Evolutionary conservation across 1,139 yeast genomes (phyloP), one percentile per base, ranked within the genome.

Genomic region (Suhomyces kunorum): DNA sequence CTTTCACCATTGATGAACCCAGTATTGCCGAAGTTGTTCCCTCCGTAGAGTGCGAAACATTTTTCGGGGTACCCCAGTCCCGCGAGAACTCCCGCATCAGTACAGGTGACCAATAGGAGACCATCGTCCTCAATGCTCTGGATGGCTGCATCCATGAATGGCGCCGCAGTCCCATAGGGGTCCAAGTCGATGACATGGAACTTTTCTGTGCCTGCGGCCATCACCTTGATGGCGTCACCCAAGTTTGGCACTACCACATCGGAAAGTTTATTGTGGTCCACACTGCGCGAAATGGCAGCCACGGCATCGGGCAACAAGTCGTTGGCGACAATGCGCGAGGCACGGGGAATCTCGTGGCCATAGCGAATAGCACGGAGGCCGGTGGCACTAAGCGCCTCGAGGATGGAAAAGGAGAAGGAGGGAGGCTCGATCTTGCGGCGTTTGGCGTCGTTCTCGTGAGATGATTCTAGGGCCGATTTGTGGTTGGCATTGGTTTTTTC

Each of bases 111-210:
- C 35, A 90, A 67, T 51, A 92, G 64, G 35, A 92, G 58, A 0
- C 98, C 99, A 36, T 84, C 92, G 50, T 89, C 90, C 38, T 76
- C 78, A 11, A 90, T 76, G 28, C 84, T 71, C 53, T 87, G 95
- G 24, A 92, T 72, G 0, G 98, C 97, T 20, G 92, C 78, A 58
- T 92, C 98, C 28, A 92, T 74, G 58, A 92, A 92, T 5, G 98
- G 98, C 1, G 96, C 80, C 0, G 97, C 98, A 0, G 97, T 85
- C 15, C 99, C 99, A 58, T 92, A 92, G 0, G 99, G 99, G 58
- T 92, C 99, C 42, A 92, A 74, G 63, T 92, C 99, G 42, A 94
- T 80, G 8, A 87, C 87, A 56, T 92, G 95, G 63, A 84, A 86
- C 39, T 73, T 71, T 16, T 65, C 66, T 22, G 64, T 59, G 1